phyloP scores from a whole-genome alignment of 345 rosid genomes.

The Ceriops zippeliana region DNA sequence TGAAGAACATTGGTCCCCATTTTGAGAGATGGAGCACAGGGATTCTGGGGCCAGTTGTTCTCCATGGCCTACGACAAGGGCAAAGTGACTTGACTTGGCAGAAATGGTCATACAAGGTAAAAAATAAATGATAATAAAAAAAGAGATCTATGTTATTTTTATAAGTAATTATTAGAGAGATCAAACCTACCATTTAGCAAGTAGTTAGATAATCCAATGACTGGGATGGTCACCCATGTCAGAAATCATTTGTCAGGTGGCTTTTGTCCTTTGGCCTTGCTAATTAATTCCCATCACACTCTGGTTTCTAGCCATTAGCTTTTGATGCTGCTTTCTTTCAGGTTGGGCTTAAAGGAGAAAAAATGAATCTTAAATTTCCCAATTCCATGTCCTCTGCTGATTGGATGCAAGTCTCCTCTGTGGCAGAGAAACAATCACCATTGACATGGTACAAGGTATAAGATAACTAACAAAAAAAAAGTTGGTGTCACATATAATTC shows the following conservation, averaged over 20 bases:
- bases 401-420: conserved; percentile 7
- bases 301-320: background rate
- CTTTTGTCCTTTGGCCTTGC: no score
- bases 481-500: no score
- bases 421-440: conserved; percentile 6
- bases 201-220: no score
- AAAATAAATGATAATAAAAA: background rate
- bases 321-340: background rate
- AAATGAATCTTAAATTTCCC: conserved; percentile 15
- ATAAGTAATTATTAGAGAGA: background rate
- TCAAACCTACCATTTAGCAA: no score
- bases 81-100: conserved; percentile 23
- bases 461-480: no score
- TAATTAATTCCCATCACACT: background rate
- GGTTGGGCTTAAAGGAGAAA: conserved; percentile 29
- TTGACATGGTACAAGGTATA: conserved; percentile 26
- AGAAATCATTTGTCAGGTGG: no score
- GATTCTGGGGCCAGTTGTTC: conserved; percentile 24
- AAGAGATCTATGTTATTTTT: background rate
- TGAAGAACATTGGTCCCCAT: conserved; percentile 23
- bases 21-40: conserved; percentile 28
- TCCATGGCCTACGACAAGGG: conserved; percentile 24
- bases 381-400: conserved; percentile 1
- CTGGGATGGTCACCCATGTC: no score
- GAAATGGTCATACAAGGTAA: conserved; percentile 27